phyloP scores from a whole-genome alignment of 257 asterid species.

The Ehretia macrophylla region DNA sequence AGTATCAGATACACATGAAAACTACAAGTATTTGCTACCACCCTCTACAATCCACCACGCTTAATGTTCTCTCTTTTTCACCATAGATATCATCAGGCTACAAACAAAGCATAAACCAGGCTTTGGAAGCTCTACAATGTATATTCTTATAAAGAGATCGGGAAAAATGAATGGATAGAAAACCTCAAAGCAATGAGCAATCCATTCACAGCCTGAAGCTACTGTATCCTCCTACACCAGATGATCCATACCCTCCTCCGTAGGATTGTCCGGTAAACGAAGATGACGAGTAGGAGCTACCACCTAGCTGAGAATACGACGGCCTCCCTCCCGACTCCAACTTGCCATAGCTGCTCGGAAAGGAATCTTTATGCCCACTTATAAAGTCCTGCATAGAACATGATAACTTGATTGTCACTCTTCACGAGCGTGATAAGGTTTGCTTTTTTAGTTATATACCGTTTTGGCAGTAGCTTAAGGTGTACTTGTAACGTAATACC shows the following conservation, averaged over 20 bases:
- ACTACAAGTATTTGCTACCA: neutral
- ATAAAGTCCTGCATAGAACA: slow-evolving; percentile 52
- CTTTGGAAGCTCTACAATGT: neutral
- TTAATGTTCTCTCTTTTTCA: too few species aligned
- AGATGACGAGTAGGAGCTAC: slow-evolving; percentile 51
- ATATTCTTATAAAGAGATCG: neutral
- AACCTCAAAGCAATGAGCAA: neutral
- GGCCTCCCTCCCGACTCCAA: slow-evolving; percentile 50
- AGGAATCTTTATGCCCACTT: slow-evolving; percentile 50
- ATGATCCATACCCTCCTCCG: slow-evolving; percentile 59
- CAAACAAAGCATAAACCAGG: slow-evolving; percentile 4
- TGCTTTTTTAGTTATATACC: too few species aligned
- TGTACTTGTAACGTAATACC: neutral
- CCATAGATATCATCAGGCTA: neutral
- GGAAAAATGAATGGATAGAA: neutral
- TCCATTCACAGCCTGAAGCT: slow-evolving; percentile 46
- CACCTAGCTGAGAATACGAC: slow-evolving; percentile 49
- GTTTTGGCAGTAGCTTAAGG: too few species aligned
- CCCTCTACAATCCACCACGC: neutral
- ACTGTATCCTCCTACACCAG: slow-evolving; percentile 61
- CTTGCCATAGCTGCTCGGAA: slow-evolving; percentile 30
- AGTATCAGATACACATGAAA: slow-evolving; percentile 5
- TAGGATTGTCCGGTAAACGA: slow-evolving; percentile 45
- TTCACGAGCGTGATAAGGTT: too few species aligned
- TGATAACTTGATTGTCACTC: neutral